Base-by-base conservation (phyloP, 2,329 filamentous ascomycete species). In the Fusarium tanahbumbuense region DNA sequence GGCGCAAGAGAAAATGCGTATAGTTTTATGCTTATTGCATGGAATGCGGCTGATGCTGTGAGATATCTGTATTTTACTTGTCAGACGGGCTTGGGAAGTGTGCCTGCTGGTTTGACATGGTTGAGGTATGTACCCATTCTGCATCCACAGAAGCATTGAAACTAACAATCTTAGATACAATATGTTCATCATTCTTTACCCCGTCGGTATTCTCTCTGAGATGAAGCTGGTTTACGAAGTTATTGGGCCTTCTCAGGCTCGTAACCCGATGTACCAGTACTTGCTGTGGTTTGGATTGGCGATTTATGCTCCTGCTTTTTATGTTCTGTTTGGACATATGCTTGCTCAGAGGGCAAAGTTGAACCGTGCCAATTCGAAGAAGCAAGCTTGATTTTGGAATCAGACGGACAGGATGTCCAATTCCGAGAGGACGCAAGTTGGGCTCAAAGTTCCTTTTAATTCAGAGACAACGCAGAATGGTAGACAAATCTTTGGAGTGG, bases 11-110 rank as follows among this genome's bases (percentile, higher is more conserved):
- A 73, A 10, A 32, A 25, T 28, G 69, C 69, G 1, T 73, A 73
- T 15, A 61, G 66, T 34, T 49, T 45, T 10, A 72, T 73, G 71
- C 63, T 73, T 3, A 49, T 66, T 37, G 50, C 71, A 8, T 73
- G 71, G 71, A 73, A 74, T 25, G 28, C 57, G 2, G 71, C 71
- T 2, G 71, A 73, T 59, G 54, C 54, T 1, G 67, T 72, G 48
- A 32, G 71, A 18, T 73, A 72, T 27, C 13, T 63, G 4, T 73
- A 72, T 18, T 73, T 73, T 22, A 65, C 71, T 2, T 20, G 73
- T 30, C 71, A 72, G 6, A 66, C 42, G 0, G 69, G 63, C 2
- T 30, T 37, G 13, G 58, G 62, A 6, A 40, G 22, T 25, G 71
- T 72, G 2, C 60, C 60, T 16, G 28, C 10, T 6, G 10, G 20